Evolutionary conservation across 495 filamentous ascomycete genomes (phyloP).

Genomic region (Penicillium nucicola): DNA sequence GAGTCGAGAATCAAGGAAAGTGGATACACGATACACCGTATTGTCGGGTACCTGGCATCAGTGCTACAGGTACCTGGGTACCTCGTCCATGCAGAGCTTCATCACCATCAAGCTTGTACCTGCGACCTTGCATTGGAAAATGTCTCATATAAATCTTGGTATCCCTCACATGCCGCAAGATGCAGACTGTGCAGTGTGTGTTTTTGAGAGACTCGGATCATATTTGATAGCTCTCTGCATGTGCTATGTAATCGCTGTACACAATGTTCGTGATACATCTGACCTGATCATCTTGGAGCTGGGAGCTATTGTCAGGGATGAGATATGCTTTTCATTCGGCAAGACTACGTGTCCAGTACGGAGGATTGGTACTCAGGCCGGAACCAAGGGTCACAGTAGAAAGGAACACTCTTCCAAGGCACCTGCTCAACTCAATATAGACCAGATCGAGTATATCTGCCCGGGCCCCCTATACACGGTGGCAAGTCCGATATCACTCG

Average conservation of each 20-base stretch:
- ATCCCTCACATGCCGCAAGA: background rate
- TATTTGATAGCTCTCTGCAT: no score
- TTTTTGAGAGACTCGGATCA: background rate
- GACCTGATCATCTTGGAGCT: no score
- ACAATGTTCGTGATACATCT: no score
- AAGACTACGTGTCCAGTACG: no score
- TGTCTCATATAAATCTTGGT: constrained; percentile 20
- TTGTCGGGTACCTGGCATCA: no score
- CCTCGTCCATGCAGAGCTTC: constrained; percentile 20
- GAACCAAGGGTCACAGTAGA: no score
- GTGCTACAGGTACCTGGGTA: constrained; percentile 18
- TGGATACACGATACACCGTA: constrained; percentile 1
- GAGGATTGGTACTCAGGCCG: no score
- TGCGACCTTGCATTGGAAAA: constrained; percentile 15
- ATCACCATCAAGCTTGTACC: constrained; percentile 20
- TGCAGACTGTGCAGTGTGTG: background rate
- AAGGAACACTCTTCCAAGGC: no score
- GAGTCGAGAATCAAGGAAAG: background rate
- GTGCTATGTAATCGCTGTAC: background rate
- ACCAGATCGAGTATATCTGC: no score
- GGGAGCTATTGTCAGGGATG: no score
- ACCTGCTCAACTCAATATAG: no score
- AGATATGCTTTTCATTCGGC: no score
- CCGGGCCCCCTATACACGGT: background rate
- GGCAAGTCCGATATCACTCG: constrained; percentile 15